Evolutionary conservation across 2,329 filamentous ascomycete species (phyloP).

Genomic region (Trichoderma sp.): DNA sequence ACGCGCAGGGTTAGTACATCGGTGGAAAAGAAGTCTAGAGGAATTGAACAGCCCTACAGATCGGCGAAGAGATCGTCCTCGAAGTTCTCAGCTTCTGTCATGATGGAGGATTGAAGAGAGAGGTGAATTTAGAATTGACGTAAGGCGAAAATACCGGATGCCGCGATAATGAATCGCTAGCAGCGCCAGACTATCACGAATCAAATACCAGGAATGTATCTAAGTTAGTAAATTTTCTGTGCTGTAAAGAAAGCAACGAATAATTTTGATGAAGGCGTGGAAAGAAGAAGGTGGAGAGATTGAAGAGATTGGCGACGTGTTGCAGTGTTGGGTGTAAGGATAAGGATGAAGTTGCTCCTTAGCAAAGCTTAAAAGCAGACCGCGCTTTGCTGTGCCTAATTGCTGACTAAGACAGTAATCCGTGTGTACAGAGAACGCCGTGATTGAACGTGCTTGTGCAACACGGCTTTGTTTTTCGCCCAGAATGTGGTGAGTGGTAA

Average conservation of each 20-base stretch:
- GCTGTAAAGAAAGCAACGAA: not conserved
- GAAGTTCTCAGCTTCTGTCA: conserved; percentile 80
- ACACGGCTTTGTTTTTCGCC: not conserved
- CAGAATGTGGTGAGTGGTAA: not conserved
- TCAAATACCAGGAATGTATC: not conserved
- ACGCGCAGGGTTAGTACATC: not conserved
- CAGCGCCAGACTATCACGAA: not conserved
- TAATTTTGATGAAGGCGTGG: not conserved
- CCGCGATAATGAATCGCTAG: conserved; percentile 1
- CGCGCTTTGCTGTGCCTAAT: conserved; percentile 10
- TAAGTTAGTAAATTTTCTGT: not conserved
- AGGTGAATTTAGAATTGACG: not conserved
- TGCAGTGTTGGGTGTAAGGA: not conserved
- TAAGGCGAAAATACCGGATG: conserved; percentile 18
- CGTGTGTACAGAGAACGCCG: not conserved
- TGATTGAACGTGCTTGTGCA: not conserved
- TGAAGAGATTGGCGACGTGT: not conserved
- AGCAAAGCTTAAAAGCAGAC: conserved; percentile 18
- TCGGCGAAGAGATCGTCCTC: conserved; percentile 96
- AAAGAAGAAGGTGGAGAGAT: not conserved
- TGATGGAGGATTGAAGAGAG: conserved; percentile 43
- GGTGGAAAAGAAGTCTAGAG: not conserved
- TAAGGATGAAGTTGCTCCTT: conserved; percentile 18
- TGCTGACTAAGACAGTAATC: conserved; percentile 20
- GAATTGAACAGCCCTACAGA: conserved; percentile 64